phyloP scores from a whole-genome alignment of 345 rosid genomes.

The Salix koriyanagi region DNA sequence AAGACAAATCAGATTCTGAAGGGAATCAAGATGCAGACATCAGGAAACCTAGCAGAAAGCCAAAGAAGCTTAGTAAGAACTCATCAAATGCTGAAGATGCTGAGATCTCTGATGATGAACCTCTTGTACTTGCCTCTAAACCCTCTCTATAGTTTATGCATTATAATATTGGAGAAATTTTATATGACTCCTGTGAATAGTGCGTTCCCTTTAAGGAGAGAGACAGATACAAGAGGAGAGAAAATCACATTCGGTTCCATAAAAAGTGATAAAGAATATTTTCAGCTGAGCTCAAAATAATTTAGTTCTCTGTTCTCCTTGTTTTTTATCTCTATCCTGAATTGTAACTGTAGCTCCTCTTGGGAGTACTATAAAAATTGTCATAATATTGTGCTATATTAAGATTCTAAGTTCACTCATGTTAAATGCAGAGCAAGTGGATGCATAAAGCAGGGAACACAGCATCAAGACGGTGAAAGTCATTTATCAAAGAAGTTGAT shows the following conservation, averaged over 20 bases:
- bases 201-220: too few relatives aligned
- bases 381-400: not conserved
- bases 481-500: constrained; percentile 17
- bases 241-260: too few relatives aligned
- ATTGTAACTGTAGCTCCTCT: too few relatives aligned
- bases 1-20: constrained; percentile 41
- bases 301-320: too few relatives aligned
- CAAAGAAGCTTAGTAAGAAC: constrained; percentile 13
- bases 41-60: constrained; percentile 27
- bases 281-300: too few relatives aligned
- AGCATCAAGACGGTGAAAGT: constrained; percentile 29
- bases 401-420: not conserved
- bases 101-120: constrained; percentile 80
- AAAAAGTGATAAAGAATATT: too few relatives aligned
- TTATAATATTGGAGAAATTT: not conserved
- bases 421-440: constrained; percentile 71
- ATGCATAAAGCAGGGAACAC: constrained; percentile 51
- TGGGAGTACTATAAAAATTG: too few relatives aligned
- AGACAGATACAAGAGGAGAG: too few relatives aligned
- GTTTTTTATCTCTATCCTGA: too few relatives aligned
- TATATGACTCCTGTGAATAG: too few relatives aligned
- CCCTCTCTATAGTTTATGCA: constrained; percentile 10
- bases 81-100: constrained; percentile 34
- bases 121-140: constrained; percentile 56
- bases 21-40: constrained; percentile 27